Base-by-base conservation (phyloP, 148 eudicot species). In the Chenopodium formosanum region DNA sequence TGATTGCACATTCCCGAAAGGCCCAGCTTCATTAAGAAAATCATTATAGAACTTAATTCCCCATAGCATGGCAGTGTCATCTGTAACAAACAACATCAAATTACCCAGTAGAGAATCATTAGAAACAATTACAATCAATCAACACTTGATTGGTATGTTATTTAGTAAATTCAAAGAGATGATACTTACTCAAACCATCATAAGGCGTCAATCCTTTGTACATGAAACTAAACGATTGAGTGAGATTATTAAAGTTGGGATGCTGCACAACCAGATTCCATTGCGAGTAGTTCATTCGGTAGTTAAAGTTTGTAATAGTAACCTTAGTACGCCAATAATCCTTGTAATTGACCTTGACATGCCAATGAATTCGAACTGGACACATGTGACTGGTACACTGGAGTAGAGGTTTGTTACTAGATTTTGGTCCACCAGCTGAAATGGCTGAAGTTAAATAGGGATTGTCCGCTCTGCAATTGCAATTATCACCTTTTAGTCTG, bases 251-350 rank as follows among this genome's bases (percentile, higher is more conserved):
- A 31, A 91, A 90, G 86, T 90, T 89, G 27, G 93, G 93, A 67
- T 91, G 95, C 67, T 90, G 91, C 69, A 90, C 89, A 78, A 89
- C 90, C n/a, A 92, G 79, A 75, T 92, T 92, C 95, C 95, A 92
- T 32, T 85, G 89, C 0, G 92, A 74, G 83, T 92, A 92, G 84
- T 89, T 90, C 91, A 81, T 89, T 63, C 82, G 79, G 83, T 92
- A 92, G 79, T 92, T 92, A 75, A 89, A 90, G 79, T 92, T 92
- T 32, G 92, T 88, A 60, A 92, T 82, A 9, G 93, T 85, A 37
- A 92, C 83, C 81, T 92, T 92, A 22, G 91, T 92, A 27, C 93
- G 89, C 95, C 95, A 92, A 83, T 92, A 90, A 12, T 85, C 89
- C 83, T 89, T 90, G 88, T 92, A 92, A 85, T 89, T 92, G 67